Conservation (phyloP, 2,329 filamentous ascomycete genomes). For the Ceratocystiopsis sp. region DNA sequence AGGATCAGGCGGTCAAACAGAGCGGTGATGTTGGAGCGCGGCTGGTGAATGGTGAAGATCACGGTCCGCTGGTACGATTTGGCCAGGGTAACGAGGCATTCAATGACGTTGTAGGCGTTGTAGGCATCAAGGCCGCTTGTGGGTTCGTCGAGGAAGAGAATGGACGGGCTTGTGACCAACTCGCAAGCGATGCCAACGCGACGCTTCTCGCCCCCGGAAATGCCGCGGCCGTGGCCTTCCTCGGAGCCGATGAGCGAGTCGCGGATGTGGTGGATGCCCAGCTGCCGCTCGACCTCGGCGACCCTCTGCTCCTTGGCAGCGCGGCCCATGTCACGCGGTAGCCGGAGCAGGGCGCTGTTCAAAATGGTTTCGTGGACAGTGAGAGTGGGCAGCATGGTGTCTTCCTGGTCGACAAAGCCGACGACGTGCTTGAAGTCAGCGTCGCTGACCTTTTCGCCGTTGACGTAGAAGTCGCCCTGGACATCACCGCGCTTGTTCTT, state of each 20-base stretch:
- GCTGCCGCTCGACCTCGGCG: conserved; percentile 83
- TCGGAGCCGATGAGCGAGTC: conserved; percentile 93
- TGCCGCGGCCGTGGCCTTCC: conserved; percentile 83
- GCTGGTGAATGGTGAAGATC: conserved; percentile 96
- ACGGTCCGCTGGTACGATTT: conserved; percentile 96
- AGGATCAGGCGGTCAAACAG: conserved; percentile 90
- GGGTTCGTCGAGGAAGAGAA: conserved; percentile 91
- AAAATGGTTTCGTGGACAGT: conserved; percentile 97
- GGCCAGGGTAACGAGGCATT: conserved; percentile 84
- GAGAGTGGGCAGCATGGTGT: conserved; percentile 87
- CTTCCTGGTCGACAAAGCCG: conserved; percentile 95
- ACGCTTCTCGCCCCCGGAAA: conserved; percentile 92
- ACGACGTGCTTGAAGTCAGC: conserved; percentile 79
- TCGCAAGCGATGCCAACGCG: conserved; percentile 95
- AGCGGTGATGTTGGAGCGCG: conserved; percentile 93
- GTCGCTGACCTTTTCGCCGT: conserved; percentile 77
- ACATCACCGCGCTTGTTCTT: conserved; percentile 86
- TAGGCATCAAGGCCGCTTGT: conserved; percentile 91
- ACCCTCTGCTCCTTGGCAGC: conserved; percentile 82
- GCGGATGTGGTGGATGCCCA: conserved; percentile 86
- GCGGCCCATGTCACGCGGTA: conserved; percentile 83
- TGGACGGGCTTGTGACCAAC: conserved; percentile 90
- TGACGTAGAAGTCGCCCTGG: conserved; percentile 74
- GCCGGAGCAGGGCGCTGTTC: conserved; percentile 75
- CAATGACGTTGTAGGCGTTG: conserved; percentile 96